A percentile compares a stretch with the other conserved stretches of the same genome.
phyloP scores from a whole-genome alignment of 352 stramenopile species.

The Plasmopara halstedii region DNA sequence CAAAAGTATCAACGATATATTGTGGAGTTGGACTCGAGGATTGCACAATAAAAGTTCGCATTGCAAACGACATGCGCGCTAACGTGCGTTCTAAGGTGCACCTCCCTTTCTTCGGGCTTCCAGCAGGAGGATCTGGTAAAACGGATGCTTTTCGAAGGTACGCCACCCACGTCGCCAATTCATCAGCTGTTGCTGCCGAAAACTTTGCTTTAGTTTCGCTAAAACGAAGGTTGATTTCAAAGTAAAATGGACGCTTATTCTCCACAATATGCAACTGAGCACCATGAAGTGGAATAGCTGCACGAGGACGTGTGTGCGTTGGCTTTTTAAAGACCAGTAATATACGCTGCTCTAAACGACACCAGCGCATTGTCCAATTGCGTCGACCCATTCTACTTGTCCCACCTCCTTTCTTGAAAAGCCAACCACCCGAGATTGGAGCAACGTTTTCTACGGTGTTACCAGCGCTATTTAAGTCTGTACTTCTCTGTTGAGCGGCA shows the following conservation, averaged over 20 bases:
- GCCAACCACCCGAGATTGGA: conserved; percentile 35
- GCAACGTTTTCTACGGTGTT: conserved; percentile 5
- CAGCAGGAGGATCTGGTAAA: conserved; percentile 36
- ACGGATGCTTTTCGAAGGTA: conserved; percentile 40
- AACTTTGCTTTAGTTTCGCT: conserved; percentile 75
- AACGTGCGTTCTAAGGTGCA: conserved; percentile 36
- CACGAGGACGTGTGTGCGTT: conserved; percentile 42
- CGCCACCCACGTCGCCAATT: conserved; percentile 53
- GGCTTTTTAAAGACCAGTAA: conserved; percentile 58
- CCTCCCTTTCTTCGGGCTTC: conserved; percentile 32
- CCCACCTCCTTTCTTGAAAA: conserved; percentile 78
- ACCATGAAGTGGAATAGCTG: conserved; percentile 56
- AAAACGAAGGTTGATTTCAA: conserved; percentile 67
- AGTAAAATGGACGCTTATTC: conserved; percentile 73
- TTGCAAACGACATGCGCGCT: conserved; percentile 64
- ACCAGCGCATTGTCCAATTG: conserved; percentile 75
- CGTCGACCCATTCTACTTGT: conserved; percentile 65
- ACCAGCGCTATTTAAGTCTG: neutral
- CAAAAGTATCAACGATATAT: conserved; percentile 2
- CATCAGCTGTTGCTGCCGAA: conserved; percentile 50
- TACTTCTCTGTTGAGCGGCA: conserved; percentile 41
- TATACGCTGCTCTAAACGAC: conserved; percentile 65
- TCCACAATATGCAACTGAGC: conserved; percentile 53
- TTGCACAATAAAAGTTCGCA: conserved; percentile 71
- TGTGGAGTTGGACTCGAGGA: conserved; percentile 20